Evolutionary conservation across 345 rosid genomes (phyloP), one percentile per base, ranked within the genome.

Genomic region (Rhodamnia rubescens): DNA sequence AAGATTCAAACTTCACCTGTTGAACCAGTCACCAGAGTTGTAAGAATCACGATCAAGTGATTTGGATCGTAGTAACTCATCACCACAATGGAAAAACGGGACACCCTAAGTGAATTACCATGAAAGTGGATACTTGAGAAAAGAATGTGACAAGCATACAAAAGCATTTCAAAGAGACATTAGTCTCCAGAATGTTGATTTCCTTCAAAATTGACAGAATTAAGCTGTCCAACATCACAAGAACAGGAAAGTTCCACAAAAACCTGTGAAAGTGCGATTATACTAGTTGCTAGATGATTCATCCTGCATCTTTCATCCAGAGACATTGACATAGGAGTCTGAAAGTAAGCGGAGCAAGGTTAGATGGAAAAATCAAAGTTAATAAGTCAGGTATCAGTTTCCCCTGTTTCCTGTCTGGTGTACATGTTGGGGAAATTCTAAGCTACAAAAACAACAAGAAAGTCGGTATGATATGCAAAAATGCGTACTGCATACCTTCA

Each of bases 11-110:
- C 82, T 87, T 82, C 81, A 95, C 99, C 98, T 97, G 87, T 97
- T 97, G 89, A 97, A 94, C 98, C 98, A 97, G 89, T 97, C 99
- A 85, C 98, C 99, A 29, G 99, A 97, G 86, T 97, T 93, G 94
- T 97, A 95, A 26, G 99, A 97, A 92, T 97, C 99, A 53, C 98
- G 97, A 87, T 97, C 99, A 88, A 97, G 95, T 81, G 97, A 97
- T 90, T 97, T 95, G 59, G 99, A 97, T 89, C 99, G 96, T 84
- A 97, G 90, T 90, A 95, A 90, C 92, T 97, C 99, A 85, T 97
- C 99, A 84, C 99, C 98, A 55, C 94, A 89, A 85, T 97, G 99
- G 88, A 97, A 97, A 88, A 97, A 97, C 26, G 99, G 99, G 82
- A 97, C 92, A 86, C 98, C 99, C 98, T 95, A 85, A 52, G 27